Percentiles rank a stretch among this genome's conserved stretches.
phyloP scores from a whole-genome alignment of 108 stramenopile species.

The Cylindrotheca closterium region DNA sequence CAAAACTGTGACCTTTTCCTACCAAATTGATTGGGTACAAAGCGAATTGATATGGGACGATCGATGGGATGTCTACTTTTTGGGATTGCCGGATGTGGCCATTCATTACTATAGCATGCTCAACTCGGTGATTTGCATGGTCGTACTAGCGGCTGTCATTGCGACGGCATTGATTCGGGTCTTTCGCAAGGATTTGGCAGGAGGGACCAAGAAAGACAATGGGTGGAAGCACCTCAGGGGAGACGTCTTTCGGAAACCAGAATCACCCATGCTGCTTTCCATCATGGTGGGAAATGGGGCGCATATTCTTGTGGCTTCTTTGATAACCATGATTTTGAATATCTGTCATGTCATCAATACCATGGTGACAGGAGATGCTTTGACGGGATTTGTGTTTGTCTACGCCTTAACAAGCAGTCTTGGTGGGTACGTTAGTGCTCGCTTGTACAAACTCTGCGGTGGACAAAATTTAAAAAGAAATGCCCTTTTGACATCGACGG shows the following conservation, averaged over 20 bases:
- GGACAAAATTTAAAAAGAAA: slow-evolving; percentile 51
- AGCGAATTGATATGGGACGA: slow-evolving; percentile 87
- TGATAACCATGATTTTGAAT: slow-evolving; percentile 73
- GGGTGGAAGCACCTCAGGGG: slow-evolving; percentile 98
- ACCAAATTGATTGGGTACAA: slow-evolving; percentile 92
- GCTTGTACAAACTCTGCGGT: slow-evolving; percentile 86
- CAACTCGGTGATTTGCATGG: slow-evolving; percentile 92
- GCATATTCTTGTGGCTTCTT: slow-evolving; percentile 61
- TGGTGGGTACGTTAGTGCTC: slow-evolving; percentile 84
- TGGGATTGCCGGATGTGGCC: slow-evolving; percentile 80
- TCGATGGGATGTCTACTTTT: slow-evolving; percentile 97
- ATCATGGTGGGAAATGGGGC: slow-evolving; percentile 92
- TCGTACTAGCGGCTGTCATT: slow-evolving; percentile 90
- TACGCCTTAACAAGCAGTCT: slow-evolving; percentile 84
- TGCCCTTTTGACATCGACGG: slow-evolving; percentile 40
- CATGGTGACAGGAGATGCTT: slow-evolving; percentile 85
- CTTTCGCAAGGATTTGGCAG: slow-evolving; percentile 87
- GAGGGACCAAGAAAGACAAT: slow-evolving; percentile 81
- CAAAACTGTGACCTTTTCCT: slow-evolving; percentile 63
- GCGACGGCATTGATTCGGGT: slow-evolving; percentile 91
- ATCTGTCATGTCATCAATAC: slow-evolving; percentile 88
- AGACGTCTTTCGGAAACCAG: slow-evolving; percentile 97
- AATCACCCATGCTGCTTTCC: slow-evolving; percentile 91
- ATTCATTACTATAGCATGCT: slow-evolving; percentile 93
- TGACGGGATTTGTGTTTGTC: slow-evolving; percentile 80